These are phyloP conservation scores for Aspergillus ochraceoroseus DNA, from an alignment of 2,329 filamentous ascomycete genomes.

Conservation along the genomic window DNA sequence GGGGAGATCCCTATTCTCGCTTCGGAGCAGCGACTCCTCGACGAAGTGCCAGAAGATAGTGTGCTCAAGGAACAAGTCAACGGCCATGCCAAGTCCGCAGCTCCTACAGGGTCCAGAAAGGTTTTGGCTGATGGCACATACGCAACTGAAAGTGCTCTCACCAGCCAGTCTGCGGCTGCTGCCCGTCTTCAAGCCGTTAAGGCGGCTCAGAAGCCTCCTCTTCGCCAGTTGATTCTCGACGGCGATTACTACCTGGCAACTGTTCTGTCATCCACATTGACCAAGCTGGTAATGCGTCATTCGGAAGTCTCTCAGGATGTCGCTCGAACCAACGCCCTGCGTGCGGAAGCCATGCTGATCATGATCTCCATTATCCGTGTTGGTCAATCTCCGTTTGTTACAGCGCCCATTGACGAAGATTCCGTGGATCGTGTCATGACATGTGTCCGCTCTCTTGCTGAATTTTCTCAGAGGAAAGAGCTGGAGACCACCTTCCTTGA, in stretches of 20 bases:
- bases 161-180: conserved; percentile 81
- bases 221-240: conserved; percentile 90
- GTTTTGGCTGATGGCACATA: conserved; percentile 96
- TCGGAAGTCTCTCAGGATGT: conserved; percentile 83
- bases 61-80: conserved; percentile 68
- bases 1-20: conserved; percentile 96
- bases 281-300: conserved; percentile 96
- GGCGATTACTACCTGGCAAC: conserved; percentile 95
- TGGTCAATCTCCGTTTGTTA: conserved; percentile 97
- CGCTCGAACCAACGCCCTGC: conserved; percentile 85
- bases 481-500: conserved; percentile 89
- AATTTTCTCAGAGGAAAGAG: conserved; percentile 84
- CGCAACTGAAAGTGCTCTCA: conserved; percentile 91
- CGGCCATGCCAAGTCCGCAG: conserved; percentile 68
- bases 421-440: conserved; percentile 99
- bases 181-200: conserved; percentile 95
- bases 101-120: conserved; percentile 78
- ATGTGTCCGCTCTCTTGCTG: conserved; percentile 84
- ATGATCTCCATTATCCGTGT: conserved; percentile 99
- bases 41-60: conserved; percentile 69
- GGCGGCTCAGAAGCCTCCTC: conserved; percentile 89
- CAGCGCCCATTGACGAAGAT: conserved; percentile 94
- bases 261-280: conserved; percentile 90
- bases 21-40: conserved; percentile 85
- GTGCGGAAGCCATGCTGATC: conserved; percentile 97